Percentiles rank a stretch among this genome's conserved stretches.
Evolutionary conservation across 73 alveolate species (phyloP).

Genomic region (Tetrahymena elliotti): DNA sequence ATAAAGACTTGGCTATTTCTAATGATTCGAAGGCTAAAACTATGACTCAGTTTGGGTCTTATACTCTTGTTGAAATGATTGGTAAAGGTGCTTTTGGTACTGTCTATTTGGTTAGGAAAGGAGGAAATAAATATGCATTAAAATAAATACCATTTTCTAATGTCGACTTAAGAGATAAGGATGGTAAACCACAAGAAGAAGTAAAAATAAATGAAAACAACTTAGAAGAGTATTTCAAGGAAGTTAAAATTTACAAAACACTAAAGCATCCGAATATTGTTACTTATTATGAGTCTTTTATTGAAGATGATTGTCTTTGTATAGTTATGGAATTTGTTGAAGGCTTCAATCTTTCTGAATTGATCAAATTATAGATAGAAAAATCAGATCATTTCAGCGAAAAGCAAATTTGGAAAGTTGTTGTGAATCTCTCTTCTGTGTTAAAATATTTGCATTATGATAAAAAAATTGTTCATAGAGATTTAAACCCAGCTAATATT

Average conservation of each 20-base stretch:
- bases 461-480: constrained; percentile 83
- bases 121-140: constrained; percentile 70
- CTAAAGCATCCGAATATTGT: constrained; percentile 90
- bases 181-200: constrained; percentile 13
- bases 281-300: constrained; percentile 79
- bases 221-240: constrained; percentile 68
- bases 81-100: constrained; percentile 94
- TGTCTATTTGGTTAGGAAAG: constrained; percentile 69
- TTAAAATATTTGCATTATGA: constrained; percentile 72
- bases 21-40: constrained; percentile 25
- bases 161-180: constrained; percentile 40
- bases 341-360: constrained; percentile 81
- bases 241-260: constrained; percentile 74
- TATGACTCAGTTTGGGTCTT: constrained; percentile 53
- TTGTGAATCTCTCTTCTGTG: constrained; percentile 65
- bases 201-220: constrained; percentile 57
- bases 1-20: constrained; percentile 21
- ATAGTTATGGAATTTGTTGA: constrained; percentile 91
- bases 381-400: constrained; percentile 78
- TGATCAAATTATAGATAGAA: constrained; percentile 64
- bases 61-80: constrained; percentile 53
- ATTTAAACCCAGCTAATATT: constrained; percentile 84
- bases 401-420: constrained; percentile 81
- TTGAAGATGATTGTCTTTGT: constrained; percentile 72
- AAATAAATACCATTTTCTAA: constrained; percentile 63